Percentiles rank a stretch among this genome's conserved stretches.
These are phyloP conservation scores for Arthrobotrys conoides DNA, from an alignment of 2,329 filamentous ascomycete species.

Conservation along the genomic window DNA sequence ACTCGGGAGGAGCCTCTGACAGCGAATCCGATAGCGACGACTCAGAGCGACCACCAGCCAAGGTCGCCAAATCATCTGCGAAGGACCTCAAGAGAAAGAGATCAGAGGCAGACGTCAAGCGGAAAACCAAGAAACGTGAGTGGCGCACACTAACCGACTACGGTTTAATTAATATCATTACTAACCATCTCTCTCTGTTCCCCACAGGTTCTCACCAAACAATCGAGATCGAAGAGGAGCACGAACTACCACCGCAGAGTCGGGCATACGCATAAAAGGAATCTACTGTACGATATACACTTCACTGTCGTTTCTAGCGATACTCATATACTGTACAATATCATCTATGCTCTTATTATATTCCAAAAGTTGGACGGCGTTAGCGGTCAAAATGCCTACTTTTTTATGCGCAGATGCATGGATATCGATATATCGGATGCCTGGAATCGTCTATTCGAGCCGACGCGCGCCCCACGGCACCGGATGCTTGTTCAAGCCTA, in stretches of 20 bases:
- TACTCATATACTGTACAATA: slow-evolving; percentile 46
- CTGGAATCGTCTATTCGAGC: slow-evolving; percentile 19
- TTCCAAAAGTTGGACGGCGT: slow-evolving; percentile 30
- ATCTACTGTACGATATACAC: slow-evolving; percentile 36
- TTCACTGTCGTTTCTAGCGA: slow-evolving; percentile 40
- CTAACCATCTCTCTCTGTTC: not conserved
- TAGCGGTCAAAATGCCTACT: not conserved
- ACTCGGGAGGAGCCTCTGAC: slow-evolving; percentile 43
- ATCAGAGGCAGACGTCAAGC: slow-evolving; percentile 61
- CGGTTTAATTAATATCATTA: not conserved
- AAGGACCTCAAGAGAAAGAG: slow-evolving; percentile 63
- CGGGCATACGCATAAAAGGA: slow-evolving; percentile 42
- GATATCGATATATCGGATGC: not conserved
- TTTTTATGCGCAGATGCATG: not conserved
- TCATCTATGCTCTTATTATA: slow-evolving; percentile 8
- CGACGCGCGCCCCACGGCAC: slow-evolving; percentile 19
- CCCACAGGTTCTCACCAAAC: slow-evolving; percentile 62
- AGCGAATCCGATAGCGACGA: slow-evolving; percentile 48
- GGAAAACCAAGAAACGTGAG: slow-evolving; percentile 64
- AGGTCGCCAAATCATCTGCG: slow-evolving; percentile 54
- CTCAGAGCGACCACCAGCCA: slow-evolving; percentile 38
- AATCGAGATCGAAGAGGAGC: slow-evolving; percentile 64
- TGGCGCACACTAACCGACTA: not conserved
- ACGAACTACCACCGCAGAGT: slow-evolving; percentile 37
- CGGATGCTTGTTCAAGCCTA: slow-evolving; percentile 24